Conservation (phyloP, 768 basidiomycete species). For the Sporobolomyces pararoseus region DNA sequence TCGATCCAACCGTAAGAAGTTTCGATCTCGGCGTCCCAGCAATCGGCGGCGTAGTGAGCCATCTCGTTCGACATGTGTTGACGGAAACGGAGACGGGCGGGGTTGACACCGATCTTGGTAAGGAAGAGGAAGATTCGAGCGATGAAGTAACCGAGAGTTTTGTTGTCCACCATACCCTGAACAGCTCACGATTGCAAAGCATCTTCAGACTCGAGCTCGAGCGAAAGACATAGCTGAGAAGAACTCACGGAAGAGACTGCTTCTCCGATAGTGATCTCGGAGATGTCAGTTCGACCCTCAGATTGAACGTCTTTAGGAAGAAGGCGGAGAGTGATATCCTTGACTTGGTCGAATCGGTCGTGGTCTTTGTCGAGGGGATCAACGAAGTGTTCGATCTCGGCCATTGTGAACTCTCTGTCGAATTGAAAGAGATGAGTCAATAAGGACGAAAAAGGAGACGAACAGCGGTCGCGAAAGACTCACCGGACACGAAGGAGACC, state of each 20-base stretch:
- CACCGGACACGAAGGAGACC: slow-evolving; percentile 87
- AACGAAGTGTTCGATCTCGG: slow-evolving; percentile 98
- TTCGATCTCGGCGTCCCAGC: slow-evolving; percentile 98
- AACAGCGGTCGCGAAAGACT: slow-evolving; percentile 10
- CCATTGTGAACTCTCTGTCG: slow-evolving; percentile 87
- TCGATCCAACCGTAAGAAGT: slow-evolving; percentile 94
- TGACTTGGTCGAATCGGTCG: slow-evolving; percentile 73
- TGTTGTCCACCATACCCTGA: slow-evolving; percentile 80
- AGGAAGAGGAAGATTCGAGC: slow-evolving; percentile 87
- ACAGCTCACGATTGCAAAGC: too few species aligned
- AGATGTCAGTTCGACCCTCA: slow-evolving; percentile 64
- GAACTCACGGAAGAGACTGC: slow-evolving; percentile 63
- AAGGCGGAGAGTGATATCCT: slow-evolving; percentile 67
- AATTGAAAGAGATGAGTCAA: background rate
- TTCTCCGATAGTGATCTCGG: slow-evolving; percentile 72
- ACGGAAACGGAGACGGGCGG: slow-evolving; percentile 76
- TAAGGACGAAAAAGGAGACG: too few species aligned
- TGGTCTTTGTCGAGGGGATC: slow-evolving; percentile 90
- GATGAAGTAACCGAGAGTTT: slow-evolving; percentile 96
- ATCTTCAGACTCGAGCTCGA: too few species aligned
- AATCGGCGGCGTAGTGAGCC: slow-evolving; percentile 98
- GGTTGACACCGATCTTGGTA: slow-evolving; percentile 82
- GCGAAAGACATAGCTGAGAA: too few species aligned
- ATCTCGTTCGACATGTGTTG: slow-evolving; percentile 99
- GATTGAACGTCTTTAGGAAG: slow-evolving; percentile 80